Evolutionary conservation across 495 filamentous ascomycete genomes (phyloP), one percentile per base, ranked within the genome.

Genomic region (Hypoxylon subgilvum): DNA sequence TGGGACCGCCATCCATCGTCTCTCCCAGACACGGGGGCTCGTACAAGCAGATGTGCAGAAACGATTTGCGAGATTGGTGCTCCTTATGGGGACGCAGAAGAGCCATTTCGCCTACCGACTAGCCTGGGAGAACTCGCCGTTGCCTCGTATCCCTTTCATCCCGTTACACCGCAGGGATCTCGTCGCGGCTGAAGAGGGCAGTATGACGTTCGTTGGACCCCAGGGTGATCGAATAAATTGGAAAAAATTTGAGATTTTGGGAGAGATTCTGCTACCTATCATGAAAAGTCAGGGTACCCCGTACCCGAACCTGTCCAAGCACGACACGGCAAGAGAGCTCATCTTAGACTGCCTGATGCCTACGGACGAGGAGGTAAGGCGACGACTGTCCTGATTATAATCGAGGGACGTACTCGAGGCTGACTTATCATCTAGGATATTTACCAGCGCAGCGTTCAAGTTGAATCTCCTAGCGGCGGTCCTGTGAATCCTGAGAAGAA

Each of bases 181-280:
- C 22, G 90, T 96, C 4, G 87, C 88, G 14, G 94, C 94, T 3
- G 90, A 96, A 68, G 90, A 95, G 72, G 94, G 94, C 17, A 97
- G 94, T 70, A 81, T 82, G 56, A 97, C 94, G 9, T 92, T 95
- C 67, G 77, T 96, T 7, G 86, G 86, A 16, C 82, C 88, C 17
- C 84, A 88, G 52, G 80, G 77, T 13, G 85, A 88, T 52, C 80
- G 89, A 32, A 90, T 98, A 66, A 97, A 97, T 68, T 98, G 94
- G 94, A 91, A 88, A 76, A 98, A 98, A 66, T 97, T 97, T 62
- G 92, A 97, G 76, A 88, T 98, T 14, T 87, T 97, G 76, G 91
- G 91, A 3, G 92, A 97, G 52, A 88, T 96, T 18, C 82, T 98
- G 43, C 80, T 96, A 45, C 88, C 89, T 3, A 88, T 98, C 30